phyloP scores from a whole-genome alignment of 164 flowering plant species.

The Euptelea pleiosperma region DNA sequence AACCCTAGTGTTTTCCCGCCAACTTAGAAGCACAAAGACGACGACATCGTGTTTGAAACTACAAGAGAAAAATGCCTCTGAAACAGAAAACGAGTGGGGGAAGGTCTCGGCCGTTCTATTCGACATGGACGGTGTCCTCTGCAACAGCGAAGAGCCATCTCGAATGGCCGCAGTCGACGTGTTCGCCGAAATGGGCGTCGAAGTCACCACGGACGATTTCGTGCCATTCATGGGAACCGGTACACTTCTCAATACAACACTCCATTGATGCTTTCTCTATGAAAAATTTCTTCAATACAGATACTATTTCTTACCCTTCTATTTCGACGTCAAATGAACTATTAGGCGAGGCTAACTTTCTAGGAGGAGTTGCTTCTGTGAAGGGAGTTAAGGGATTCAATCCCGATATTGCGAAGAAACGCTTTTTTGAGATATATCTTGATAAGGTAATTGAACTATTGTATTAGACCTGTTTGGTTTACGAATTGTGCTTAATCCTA shows the following conservation, averaged over 20 bases:
- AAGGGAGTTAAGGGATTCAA: slow-evolving; percentile 75
- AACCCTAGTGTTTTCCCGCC: slow-evolving; percentile 5
- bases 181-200: slow-evolving; percentile 83
- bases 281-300: not conserved
- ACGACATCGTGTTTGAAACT: slow-evolving; percentile 42
- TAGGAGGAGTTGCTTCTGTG: slow-evolving; percentile 88
- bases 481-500: not conserved
- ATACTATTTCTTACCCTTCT: not conserved
- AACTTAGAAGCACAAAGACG: slow-evolving; percentile 2
- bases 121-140: slow-evolving; percentile 97
- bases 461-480: not conserved
- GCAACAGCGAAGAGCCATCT: slow-evolving; percentile 89
- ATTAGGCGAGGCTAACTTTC: slow-evolving; percentile 90
- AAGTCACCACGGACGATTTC: slow-evolving; percentile 75
- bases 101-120: slow-evolving; percentile 95
- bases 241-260: slow-evolving; percentile 16
- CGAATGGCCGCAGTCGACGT: slow-evolving; percentile 83
- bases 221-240: slow-evolving; percentile 95
- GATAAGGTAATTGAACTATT: slow-evolving; percentile 50
- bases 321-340: slow-evolving; percentile 7
- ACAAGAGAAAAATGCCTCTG: slow-evolving; percentile 33
- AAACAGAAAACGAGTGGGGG: slow-evolving; percentile 49
- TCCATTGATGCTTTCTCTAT: not conserved
- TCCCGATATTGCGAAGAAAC: slow-evolving; percentile 72
- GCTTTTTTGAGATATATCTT: slow-evolving; percentile 90